Percentiles rank a stretch among this genome's conserved stretches.
phyloP scores from a whole-genome alignment of 257 asterid genomes.

The Pogostemon cablin region DNA sequence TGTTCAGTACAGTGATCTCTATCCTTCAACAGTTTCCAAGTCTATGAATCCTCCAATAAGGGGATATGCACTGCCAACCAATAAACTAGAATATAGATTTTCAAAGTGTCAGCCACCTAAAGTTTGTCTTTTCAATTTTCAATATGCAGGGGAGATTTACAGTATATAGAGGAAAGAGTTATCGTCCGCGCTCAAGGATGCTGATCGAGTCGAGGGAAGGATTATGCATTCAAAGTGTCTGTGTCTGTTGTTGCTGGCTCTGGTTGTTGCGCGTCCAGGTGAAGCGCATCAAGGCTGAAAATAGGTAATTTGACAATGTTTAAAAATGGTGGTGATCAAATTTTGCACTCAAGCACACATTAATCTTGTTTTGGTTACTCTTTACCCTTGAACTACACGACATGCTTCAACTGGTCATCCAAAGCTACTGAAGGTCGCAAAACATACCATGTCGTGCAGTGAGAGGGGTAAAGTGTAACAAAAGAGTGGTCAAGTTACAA shows the following conservation, averaged over 20 bases:
- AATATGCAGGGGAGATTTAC: conserved; percentile 25
- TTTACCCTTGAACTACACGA: no score
- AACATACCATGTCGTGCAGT: no score
- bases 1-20: background rate
- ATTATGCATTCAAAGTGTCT: conserved; percentile 10
- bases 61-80: background rate
- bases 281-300: conserved; percentile 55
- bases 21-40: background rate
- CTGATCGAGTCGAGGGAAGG: conserved; percentile 4
- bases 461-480: no score
- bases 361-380: no score
- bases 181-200: conserved; percentile 20
- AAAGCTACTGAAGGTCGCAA: no score
- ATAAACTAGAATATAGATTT: conserved; percentile 14
- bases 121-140: background rate
- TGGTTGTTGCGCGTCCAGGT: conserved; percentile 25
- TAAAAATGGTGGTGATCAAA: background rate
- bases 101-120: background rate
- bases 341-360: no score
- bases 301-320: conserved; percentile 12
- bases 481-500: background rate
- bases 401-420: no score
- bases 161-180: conserved; percentile 1
- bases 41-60: background rate
- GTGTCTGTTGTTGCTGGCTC: conserved; percentile 5